Evolutionary conservation across 2,329 filamentous ascomycete genomes (phyloP).

Genomic region (Penicillium sp.): DNA sequence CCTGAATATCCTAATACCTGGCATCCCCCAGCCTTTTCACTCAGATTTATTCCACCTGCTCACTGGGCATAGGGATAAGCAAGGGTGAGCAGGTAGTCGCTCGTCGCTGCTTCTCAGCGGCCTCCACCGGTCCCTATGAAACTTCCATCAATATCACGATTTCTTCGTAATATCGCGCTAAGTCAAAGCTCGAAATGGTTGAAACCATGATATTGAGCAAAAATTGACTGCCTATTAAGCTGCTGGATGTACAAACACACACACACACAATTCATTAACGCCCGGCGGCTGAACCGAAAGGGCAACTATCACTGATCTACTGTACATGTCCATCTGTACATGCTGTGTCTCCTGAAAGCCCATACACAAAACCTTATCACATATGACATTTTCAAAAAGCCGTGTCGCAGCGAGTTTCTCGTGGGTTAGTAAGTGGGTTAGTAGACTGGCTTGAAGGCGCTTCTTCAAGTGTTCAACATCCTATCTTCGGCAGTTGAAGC

Average conservation of each 20-base stretch:
- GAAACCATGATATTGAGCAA: constrained; percentile 12
- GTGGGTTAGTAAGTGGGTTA: constrained; percentile 29
- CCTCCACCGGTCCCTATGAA: not conserved
- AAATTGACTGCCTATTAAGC: not conserved
- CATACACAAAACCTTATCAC: constrained; percentile 22
- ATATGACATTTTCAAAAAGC: constrained; percentile 21
- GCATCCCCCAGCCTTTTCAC: not conserved
- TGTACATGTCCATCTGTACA: constrained; percentile 15
- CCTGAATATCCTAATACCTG: not conserved
- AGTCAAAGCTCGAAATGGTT: constrained; percentile 11
- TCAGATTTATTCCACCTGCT: not conserved
- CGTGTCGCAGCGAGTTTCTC: constrained; percentile 22
- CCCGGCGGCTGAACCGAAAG: constrained; percentile 9
- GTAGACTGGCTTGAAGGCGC: constrained; percentile 15
- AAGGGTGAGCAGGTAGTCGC: not conserved
- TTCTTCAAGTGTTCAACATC: constrained; percentile 39
- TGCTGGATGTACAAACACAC: not conserved
- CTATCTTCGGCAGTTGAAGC: constrained; percentile 38
- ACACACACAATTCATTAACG: constrained; percentile 17
- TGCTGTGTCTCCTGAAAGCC: constrained; percentile 28
- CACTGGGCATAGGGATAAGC: not conserved
- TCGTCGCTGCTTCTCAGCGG: not conserved
- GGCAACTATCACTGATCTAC: constrained; percentile 16
- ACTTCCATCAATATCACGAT: not conserved
- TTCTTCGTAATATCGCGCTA: constrained; percentile 3